Evolutionary conservation across 306 rosid species (phyloP).

Genomic region (Mimosa pudica): DNA sequence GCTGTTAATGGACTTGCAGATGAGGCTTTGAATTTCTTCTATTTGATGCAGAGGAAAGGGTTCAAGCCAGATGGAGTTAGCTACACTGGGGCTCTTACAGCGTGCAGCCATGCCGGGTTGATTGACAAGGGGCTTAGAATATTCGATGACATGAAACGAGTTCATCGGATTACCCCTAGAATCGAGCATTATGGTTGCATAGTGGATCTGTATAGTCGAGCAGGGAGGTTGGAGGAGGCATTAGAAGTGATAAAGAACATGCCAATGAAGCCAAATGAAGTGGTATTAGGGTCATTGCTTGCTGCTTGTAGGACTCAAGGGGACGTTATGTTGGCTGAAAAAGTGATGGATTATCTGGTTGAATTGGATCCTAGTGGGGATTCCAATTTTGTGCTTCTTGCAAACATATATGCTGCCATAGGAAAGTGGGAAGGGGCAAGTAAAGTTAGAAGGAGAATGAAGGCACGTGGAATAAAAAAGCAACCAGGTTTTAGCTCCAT

Average conservation of each 20-base stretch:
- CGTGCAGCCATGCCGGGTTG: slow-evolving; percentile 85
- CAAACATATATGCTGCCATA: slow-evolving; percentile 75
- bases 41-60: slow-evolving; percentile 68
- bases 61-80: slow-evolving; percentile 73
- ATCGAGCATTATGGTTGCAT: slow-evolving; percentile 91
- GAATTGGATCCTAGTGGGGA: slow-evolving; percentile 66
- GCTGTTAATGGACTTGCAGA: slow-evolving; percentile 76
- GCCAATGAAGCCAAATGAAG: slow-evolving; percentile 90
- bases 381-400: slow-evolving; percentile 82
- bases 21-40: slow-evolving; percentile 65
- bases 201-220: slow-evolving; percentile 83
- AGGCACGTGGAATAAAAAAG: slow-evolving; percentile 69
- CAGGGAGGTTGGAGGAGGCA: slow-evolving; percentile 83
- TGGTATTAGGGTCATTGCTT: slow-evolving; percentile 82
- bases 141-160: slow-evolving; percentile 63
- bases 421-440: slow-evolving; percentile 86
- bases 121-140: slow-evolving; percentile 63
- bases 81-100: slow-evolving; percentile 86
- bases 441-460: slow-evolving; percentile 71
- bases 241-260: slow-evolving; percentile 58
- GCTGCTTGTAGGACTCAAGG: slow-evolving; percentile 87
- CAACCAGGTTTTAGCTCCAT: slow-evolving; percentile 74
- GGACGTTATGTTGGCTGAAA: slow-evolving; percentile 71
- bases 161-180: slow-evolving; percentile 51
- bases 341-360: slow-evolving; percentile 56